Base-by-base conservation (phyloP, 768 basidiomycete species). In the Russula abietina region DNA sequence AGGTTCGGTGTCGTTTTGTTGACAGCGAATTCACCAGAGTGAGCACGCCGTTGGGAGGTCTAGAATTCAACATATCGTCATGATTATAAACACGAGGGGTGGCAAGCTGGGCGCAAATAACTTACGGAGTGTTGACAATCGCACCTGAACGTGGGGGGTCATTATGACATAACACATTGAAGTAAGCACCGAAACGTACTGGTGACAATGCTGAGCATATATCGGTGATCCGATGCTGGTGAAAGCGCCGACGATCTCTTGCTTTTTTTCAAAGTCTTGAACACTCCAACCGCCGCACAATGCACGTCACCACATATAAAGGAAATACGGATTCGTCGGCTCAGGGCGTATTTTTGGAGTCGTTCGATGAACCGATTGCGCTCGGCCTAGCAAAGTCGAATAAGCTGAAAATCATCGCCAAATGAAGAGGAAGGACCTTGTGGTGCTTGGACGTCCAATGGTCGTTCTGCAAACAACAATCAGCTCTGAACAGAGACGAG, bases 231-330 rank as follows among this genome's bases (percentile, higher is more conserved):
- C 26, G 73, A 66, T 2, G 73, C 70, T 1, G 91, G 84, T 4
- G 76, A 71, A 10, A 88, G 50, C 51, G 80, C 81, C 4, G 75
- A 71, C 32, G 73, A 75, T 53, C 78, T 78, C 69, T 84, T 87
- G 3, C 69, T 71, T 61, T 74, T 75, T 61, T 76, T 78, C 48
- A 88, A 76, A 1, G 89, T 89, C 74, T 87, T 91, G 65, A 94
- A 75, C 2, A 86, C 73, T 3, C 89, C 90, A 0, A 94, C 90
- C 1, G 91, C 90, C 0, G 90, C 90, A 68, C 90, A 90, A 71
- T 98, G 96, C 14, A 98, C 96, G 71, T 99, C 95, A 3, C 97
- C 97, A 0, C 88, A 88, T 17, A 98, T 69, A 73, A 95, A 94
- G 0, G 87, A 82, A 22, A 99, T 79, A 30, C 97, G 83, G 33